A percentile compares a stretch with the other conserved stretches of the same genome.
Conservation (phyloP, 2,329 filamentous ascomycete genomes). For the Thelonectria blattea region DNA sequence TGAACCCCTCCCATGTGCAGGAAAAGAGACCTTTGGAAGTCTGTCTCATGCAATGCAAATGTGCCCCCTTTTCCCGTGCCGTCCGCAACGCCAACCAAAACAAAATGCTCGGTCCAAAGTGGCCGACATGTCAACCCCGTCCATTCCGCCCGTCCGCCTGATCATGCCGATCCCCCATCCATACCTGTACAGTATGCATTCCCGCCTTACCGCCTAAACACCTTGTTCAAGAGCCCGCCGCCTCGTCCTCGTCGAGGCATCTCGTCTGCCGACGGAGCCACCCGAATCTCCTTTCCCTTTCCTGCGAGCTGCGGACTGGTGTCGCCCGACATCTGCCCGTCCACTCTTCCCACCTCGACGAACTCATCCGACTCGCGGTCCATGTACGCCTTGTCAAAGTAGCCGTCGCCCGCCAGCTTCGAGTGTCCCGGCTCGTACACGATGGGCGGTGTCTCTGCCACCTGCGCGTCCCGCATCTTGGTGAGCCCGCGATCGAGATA, state of each 20-base stretch:
- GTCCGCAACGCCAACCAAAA: conserved; percentile 11
- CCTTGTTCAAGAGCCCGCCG: conserved; percentile 44
- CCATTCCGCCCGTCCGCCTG: neutral
- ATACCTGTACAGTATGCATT: neutral
- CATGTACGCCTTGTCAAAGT: conserved; percentile 35
- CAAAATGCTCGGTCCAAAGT: neutral
- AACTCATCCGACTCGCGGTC: conserved; percentile 44
- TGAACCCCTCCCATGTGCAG: neutral
- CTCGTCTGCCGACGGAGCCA: conserved; percentile 26
- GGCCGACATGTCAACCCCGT: neutral
- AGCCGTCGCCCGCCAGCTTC: conserved; percentile 41
- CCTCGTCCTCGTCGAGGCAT: conserved; percentile 37
- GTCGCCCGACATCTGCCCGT: conserved; percentile 31
- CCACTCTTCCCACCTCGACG: conserved; percentile 42
- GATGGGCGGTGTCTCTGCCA: conserved; percentile 23
- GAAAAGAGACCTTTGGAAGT: neutral
- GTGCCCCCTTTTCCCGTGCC: neutral
- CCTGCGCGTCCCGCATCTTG: conserved; percentile 47
- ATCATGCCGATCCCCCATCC: neutral
- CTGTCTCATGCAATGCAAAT: conserved; percentile 12
- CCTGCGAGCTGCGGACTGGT: conserved; percentile 24
- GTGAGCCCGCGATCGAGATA: conserved; percentile 54
- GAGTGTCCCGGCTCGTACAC: conserved; percentile 38
- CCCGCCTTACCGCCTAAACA: conserved; percentile 41
- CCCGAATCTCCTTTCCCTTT: conserved; percentile 32